Base-by-base conservation (phyloP, 1,284 basidiomycete species). In the Tetrapyrgos nigripes region DNA sequence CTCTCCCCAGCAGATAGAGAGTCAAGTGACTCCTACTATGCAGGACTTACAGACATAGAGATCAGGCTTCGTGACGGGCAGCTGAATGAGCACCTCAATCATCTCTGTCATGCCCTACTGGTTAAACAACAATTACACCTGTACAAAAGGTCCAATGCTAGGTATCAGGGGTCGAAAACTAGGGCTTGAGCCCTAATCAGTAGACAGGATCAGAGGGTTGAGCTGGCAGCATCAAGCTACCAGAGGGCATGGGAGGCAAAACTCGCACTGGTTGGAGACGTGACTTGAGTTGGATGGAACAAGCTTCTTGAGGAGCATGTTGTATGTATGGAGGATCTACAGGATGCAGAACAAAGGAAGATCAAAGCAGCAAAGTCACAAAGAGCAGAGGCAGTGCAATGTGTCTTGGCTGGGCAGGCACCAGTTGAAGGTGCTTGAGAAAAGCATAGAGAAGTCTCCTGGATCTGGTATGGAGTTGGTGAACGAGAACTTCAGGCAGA, bases 61-160 rank as follows among this genome's bases (percentile, higher is more conserved):
- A 4, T 27, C 8, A 17, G 43, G n/a, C 27, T 59, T 2, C 52
- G 53, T n/a, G 46, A 59, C 21, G 47, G 45, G 4, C 58, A 60
- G 27, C 45, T 45, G 14, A 24, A n/a, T n/a, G 14, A 31, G n/a
- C 13, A 28, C 13, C 45, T 60, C 4, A 40, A 60, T 24, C n/a
- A 50, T 5, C 49, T 60, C 3, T 26, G 58, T 10, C 49, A 55
- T 27, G 14, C 37, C 9, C 35, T 59, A 4, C 46, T 43, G 8
- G 33, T 59, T 29, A 59, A 55, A 28, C 31, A 53, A 8, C 2
- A 45, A 23, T 29, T 59, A n/a, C 31, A 6, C 10, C 54, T 46
- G 2, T 59, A 59, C 26, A 48, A 50, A n/a, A 45, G 19, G 3
- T 14, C 24, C 27, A 57, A 58, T n/a, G 51, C 31, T 43, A 11